These are phyloP conservation scores for Solanum arcanum DNA, from an alignment of 257 asterid genomes.

Conservation along the genomic window DNA sequence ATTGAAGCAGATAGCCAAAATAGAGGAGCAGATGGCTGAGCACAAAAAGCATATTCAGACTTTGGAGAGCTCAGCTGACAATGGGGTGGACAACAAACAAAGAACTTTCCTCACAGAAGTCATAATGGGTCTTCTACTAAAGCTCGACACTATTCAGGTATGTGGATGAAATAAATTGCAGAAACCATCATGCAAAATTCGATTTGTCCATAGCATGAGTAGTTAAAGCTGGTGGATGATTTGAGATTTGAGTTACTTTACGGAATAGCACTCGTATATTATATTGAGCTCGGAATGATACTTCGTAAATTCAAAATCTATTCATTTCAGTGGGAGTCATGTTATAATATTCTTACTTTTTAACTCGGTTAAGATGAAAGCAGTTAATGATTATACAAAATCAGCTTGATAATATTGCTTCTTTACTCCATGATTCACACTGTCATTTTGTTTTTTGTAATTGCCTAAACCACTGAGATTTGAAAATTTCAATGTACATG, in stretches of 20 bases:
- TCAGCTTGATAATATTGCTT: not conserved
- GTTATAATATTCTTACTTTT: not conserved
- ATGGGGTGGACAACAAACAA: conserved; percentile 15
- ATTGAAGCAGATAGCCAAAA: conserved; percentile 40
- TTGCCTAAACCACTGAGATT: not conserved
- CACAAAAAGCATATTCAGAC: conserved; percentile 25
- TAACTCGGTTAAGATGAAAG: not conserved
- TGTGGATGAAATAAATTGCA: not conserved
- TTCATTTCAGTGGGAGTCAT: not conserved
- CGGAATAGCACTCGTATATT: not conserved
- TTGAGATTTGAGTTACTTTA: not conserved
- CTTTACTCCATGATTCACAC: not conserved
- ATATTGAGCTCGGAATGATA: not conserved
- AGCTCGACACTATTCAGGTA: conserved; percentile 63
- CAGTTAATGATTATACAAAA: not conserved
- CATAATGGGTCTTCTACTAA: conserved; percentile 55
- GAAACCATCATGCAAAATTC: not conserved
- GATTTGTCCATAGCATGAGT: too few relatives aligned
- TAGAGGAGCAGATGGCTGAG: conserved; percentile 29
- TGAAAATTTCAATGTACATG: not conserved
- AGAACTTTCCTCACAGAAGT: conserved; percentile 29
- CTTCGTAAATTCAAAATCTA: not conserved
- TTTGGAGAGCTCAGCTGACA: conserved; percentile 28
- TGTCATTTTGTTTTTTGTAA: not conserved
- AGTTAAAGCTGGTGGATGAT: not conserved